Conservation (phyloP, 352 stramenopile species). For the Thalassiosira ordinaria region DNA sequence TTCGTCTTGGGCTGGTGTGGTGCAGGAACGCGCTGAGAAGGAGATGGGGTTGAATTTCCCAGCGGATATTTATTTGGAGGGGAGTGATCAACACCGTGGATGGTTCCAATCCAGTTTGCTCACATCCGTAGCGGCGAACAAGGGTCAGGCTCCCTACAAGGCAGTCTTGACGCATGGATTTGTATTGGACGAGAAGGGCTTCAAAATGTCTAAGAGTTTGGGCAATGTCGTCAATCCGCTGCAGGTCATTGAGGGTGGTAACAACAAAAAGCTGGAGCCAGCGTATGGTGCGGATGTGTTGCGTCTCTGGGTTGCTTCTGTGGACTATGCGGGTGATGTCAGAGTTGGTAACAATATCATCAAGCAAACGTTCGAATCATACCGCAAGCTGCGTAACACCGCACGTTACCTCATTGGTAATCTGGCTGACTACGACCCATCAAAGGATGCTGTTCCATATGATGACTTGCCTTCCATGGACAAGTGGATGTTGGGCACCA, state of each 20-base stretch:
- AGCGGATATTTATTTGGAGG: constrained; percentile 97
- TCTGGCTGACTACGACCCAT: constrained; percentile 92
- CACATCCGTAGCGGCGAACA: constrained; percentile 89
- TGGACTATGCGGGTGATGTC: constrained; percentile 97
- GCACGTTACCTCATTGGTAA: constrained; percentile 96
- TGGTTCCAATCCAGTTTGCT: constrained; percentile 99
- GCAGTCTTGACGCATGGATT: constrained; percentile 98
- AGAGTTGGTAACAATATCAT: constrained; percentile 92
- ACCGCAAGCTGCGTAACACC: constrained; percentile 95
- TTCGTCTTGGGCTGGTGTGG: constrained; percentile 89
- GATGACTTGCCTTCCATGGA: constrained; percentile 91
- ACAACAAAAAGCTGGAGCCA: constrained; percentile 88
- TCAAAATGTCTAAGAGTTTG: constrained; percentile 99
- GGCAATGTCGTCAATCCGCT: constrained; percentile 95
- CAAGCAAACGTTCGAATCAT: constrained; percentile 89
- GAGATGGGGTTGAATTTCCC: constrained; percentile 81
- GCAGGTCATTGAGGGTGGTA: constrained; percentile 94
- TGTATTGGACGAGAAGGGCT: constrained; percentile 96
- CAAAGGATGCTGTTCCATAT: constrained; percentile 86
- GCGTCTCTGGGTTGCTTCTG: constrained; percentile 96
- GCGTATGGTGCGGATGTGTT: constrained; percentile 97
- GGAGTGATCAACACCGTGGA: constrained; percentile 95
- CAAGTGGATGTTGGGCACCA: constrained; percentile 94
- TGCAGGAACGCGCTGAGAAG: constrained; percentile 76
- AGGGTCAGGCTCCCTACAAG: constrained; percentile 92